phyloP scores from a whole-genome alignment of 108 stramenopile species.

The Cyclotella choctawhatcheeana region DNA sequence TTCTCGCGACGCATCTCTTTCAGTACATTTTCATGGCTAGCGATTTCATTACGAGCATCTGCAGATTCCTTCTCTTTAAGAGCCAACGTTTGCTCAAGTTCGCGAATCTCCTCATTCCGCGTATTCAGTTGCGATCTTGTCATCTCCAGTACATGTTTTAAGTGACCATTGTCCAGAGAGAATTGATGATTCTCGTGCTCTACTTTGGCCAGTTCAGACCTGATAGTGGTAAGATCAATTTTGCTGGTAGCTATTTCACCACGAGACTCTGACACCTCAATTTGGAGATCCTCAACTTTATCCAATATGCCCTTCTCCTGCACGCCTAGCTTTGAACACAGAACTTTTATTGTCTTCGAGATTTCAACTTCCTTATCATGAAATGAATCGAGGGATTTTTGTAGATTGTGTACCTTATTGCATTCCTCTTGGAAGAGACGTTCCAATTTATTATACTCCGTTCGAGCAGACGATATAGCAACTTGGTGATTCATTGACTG shows the following conservation, averaged over 20 bases:
- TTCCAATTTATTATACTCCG: slow-evolving; percentile 24
- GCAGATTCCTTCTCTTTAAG: slow-evolving; percentile 8
- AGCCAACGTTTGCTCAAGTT: slow-evolving; percentile 12
- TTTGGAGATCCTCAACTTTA: slow-evolving; percentile 25
- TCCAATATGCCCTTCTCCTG: slow-evolving; percentile 27
- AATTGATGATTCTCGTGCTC: slow-evolving; percentile 30
- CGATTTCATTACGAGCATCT: slow-evolving; percentile 3
- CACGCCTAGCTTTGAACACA: slow-evolving; percentile 29
- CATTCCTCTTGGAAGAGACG: slow-evolving; percentile 20
- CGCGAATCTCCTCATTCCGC: too few species aligned
- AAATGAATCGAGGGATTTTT: slow-evolving; percentile 12
- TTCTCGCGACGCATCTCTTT: slow-evolving; percentile 2
- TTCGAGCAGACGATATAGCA: slow-evolving; percentile 14
- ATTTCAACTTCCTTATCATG: slow-evolving; percentile 5
- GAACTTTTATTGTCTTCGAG: slow-evolving; percentile 4
- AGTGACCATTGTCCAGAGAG: slow-evolving; percentile 12
- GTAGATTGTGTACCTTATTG: slow-evolving; percentile 19
- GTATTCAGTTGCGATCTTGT: slow-evolving; percentile 13
- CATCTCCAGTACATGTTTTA: slow-evolving; percentile 6
- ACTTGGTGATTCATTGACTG: slow-evolving; percentile 38
- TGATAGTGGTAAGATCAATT: slow-evolving; percentile 24
- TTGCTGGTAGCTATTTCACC: slow-evolving; percentile 24
- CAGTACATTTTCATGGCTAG: slow-evolving; percentile 10
- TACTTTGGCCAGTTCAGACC: slow-evolving; percentile 14
- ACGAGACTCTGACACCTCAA: slow-evolving; percentile 27